Conservation (phyloP, 805 yeast species). For the Metschnikowia dekortorum region DNA sequence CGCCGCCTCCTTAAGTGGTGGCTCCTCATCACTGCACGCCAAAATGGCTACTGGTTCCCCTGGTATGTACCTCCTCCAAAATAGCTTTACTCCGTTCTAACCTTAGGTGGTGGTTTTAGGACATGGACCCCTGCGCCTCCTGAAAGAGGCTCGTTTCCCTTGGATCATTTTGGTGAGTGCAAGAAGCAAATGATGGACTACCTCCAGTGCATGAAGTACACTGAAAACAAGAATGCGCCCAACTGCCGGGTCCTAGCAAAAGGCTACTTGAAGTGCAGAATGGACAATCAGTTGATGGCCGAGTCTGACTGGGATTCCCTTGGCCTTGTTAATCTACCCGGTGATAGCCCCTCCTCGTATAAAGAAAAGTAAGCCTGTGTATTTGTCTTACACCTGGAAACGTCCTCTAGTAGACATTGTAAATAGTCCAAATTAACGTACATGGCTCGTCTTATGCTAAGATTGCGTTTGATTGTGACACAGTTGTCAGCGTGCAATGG, state of each 20-base stretch:
- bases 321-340: slow-evolving; percentile 40
- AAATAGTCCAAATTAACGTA: slow-evolving; percentile 10
- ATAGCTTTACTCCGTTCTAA: slow-evolving; percentile 6
- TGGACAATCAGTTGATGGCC: slow-evolving; percentile 62
- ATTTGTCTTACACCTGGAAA: slow-evolving; percentile 15
- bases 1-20: background rate
- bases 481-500: background rate
- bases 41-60: slow-evolving; percentile 20
- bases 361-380: slow-evolving; percentile 12
- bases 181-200: slow-evolving; percentile 69
- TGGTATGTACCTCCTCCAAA: slow-evolving; percentile 10
- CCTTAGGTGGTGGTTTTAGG: slow-evolving; percentile 17
- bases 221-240: slow-evolving; percentile 82
- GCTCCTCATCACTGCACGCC: background rate
- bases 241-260: slow-evolving; percentile 85
- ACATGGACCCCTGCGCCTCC: slow-evolving; percentile 83
- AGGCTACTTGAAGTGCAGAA: slow-evolving; percentile 76
- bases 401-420: slow-evolving; percentile 9
- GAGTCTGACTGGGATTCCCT: slow-evolving; percentile 40
- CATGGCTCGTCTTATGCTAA: background rate
- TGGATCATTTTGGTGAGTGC: slow-evolving; percentile 87
- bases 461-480: background rate
- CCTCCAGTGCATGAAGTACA: slow-evolving; percentile 70
- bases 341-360: slow-evolving; percentile 18
- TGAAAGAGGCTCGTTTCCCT: slow-evolving; percentile 92